These are phyloP conservation scores for Neonectria ditissima DNA, from an alignment of 2,329 filamentous ascomycete species.

Conservation along the genomic window DNA sequence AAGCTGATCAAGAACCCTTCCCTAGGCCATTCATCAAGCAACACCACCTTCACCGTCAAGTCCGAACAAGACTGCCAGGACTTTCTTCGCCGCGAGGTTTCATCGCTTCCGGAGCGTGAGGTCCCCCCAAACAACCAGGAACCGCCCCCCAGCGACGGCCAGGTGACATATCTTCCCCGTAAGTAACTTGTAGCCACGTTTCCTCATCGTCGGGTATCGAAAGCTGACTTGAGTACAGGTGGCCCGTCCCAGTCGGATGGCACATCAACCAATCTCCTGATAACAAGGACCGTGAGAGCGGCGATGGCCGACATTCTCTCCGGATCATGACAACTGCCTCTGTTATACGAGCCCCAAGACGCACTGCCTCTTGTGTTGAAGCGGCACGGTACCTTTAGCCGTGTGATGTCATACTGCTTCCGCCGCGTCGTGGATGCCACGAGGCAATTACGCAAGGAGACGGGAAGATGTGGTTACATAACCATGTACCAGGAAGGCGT, in stretches of 20 bases:
- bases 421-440: background rate
- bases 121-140: conserved; percentile 12
- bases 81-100: conserved; percentile 40
- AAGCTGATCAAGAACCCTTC: background rate
- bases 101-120: conserved; percentile 45
- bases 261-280: conserved; percentile 46
- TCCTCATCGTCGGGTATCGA: rapidly evolving
- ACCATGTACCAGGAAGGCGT: background rate
- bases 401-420: background rate
- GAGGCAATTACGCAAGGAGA: background rate
- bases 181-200: background rate
- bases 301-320: conserved; percentile 45
- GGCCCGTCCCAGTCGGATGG: conserved; percentile 16
- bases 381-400: background rate
- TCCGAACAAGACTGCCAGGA: conserved; percentile 45
- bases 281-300: conserved; percentile 47
- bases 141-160: conserved; percentile 19
- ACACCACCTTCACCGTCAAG: conserved; percentile 29
- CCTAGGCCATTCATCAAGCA: conserved; percentile 1
- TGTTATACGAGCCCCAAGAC: background rate
- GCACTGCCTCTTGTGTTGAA: background rate
- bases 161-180: conserved; percentile 29
- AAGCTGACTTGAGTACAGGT: conserved; percentile 5
- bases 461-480: background rate
- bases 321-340: conserved; percentile 26